Percentiles rank a stretch among this genome's conserved stretches.
These are phyloP conservation scores for Apiotrichum siamense DNA, from an alignment of 1,284 basidiomycete species.

Conservation along the genomic window DNA sequence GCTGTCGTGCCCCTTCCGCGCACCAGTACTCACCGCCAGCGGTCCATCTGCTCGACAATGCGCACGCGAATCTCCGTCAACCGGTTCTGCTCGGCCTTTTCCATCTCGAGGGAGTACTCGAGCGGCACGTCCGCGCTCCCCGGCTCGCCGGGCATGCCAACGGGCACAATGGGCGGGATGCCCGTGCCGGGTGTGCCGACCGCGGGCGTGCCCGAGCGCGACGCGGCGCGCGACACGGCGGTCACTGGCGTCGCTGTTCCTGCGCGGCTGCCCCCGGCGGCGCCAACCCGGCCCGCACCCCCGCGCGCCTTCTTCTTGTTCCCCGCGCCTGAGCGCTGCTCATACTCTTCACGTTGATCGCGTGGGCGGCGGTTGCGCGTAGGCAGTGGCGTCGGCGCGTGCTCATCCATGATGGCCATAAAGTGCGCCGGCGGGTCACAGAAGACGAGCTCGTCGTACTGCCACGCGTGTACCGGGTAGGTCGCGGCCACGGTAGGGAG, in stretches of 20 bases:
- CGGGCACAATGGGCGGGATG: conserved; percentile 44
- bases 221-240: conserved; percentile 13
- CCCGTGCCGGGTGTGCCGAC: conserved; percentile 43
- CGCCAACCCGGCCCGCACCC: neutral
- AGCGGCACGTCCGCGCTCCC: conserved; percentile 51
- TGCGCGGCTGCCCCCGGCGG: conserved; percentile 1
- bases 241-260: conserved; percentile 9
- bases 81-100: conserved; percentile 72
- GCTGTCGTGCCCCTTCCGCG: neutral
- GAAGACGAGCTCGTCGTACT: conserved; percentile 98
- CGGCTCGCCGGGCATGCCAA: conserved; percentile 36
- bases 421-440: conserved; percentile 87
- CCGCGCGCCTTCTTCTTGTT: conserved; percentile 25
- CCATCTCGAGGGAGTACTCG: conserved; percentile 77
- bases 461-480: conserved; percentile 85
- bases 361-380: conserved; percentile 52
- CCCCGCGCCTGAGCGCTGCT: conserved; percentile 35
- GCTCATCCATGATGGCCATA: conserved; percentile 69
- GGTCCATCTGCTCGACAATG: conserved; percentile 51
- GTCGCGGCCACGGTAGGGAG: conserved; percentile 15
- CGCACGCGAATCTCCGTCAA: conserved; percentile 69
- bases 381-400: conserved; percentile 78
- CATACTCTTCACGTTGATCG: conserved; percentile 35
- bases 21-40: conserved; percentile 41
- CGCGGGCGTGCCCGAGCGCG: conserved; percentile 9